Conservation (phyloP, 257 asterid genomes). For the Osmanthus fragrans region DNA sequence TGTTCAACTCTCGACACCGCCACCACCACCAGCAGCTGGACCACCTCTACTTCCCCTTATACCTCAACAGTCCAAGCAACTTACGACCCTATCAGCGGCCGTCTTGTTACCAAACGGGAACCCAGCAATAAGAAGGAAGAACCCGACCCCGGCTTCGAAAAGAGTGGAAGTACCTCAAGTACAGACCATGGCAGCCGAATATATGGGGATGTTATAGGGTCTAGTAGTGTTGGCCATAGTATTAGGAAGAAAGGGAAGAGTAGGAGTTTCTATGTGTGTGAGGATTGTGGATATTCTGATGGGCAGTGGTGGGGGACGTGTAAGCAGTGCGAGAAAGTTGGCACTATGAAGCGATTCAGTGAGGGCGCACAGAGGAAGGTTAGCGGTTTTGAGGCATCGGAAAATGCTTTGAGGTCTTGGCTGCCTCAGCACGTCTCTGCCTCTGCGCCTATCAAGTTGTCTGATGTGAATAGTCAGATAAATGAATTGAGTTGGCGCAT, state of each 20-base stretch:
- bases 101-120: constrained; percentile 42
- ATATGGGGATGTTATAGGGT: constrained; percentile 54
- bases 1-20: constrained; percentile 38
- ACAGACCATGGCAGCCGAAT: constrained; percentile 42
- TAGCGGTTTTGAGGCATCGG: constrained; percentile 56
- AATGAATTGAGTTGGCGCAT: constrained; percentile 67
- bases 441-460: constrained; percentile 56
- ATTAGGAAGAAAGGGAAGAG: constrained; percentile 62
- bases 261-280: constrained; percentile 67
- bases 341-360: constrained; percentile 65
- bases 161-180: constrained; percentile 20
- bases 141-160: constrained; percentile 21
- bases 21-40: constrained; percentile 34
- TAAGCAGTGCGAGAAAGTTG: constrained; percentile 58
- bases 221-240: constrained; percentile 36
- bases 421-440: constrained; percentile 45
- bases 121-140: constrained; percentile 20
- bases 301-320: constrained; percentile 99
- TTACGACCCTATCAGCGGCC: constrained; percentile 57
- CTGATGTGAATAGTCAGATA: constrained; percentile 59
- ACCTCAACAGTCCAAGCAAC: constrained; percentile 40
- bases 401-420: constrained; percentile 59
- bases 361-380: constrained; percentile 38
- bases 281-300: constrained; percentile 69
- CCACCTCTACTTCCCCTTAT: constrained; percentile 28